Evolutionary conservation across 257 asterid genomes (phyloP).

Genomic region (Verbena officinalis): DNA sequence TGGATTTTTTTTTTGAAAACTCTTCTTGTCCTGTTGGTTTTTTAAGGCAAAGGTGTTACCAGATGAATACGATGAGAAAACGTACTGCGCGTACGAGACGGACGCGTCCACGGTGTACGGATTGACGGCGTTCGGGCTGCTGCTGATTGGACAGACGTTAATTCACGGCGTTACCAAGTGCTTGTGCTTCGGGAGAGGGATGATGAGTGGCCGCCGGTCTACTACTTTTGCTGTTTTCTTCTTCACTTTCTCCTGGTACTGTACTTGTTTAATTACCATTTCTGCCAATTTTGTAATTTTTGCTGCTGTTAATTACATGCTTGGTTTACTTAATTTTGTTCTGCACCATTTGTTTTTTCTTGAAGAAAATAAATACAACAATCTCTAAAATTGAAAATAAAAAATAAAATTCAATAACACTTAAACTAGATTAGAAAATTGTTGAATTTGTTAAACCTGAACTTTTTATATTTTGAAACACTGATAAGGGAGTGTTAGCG

Average conservation of each 20-base stretch:
- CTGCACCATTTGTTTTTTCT: no score
- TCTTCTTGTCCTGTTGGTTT: neutral
- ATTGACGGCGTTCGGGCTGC: constrained; percentile 86
- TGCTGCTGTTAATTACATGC: constrained; percentile 15
- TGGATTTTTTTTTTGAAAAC: neutral
- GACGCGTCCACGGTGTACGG: constrained; percentile 98
- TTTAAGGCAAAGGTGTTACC: constrained; percentile 83
- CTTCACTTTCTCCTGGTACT: constrained; percentile 83
- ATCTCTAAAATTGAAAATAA: no score
- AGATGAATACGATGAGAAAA: constrained; percentile 86
- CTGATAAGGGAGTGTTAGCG: no score
- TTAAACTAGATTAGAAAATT: no score
- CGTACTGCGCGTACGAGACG: constrained; percentile 73
- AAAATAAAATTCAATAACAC: no score
- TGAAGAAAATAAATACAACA: no score
- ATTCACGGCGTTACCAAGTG: constrained; percentile 90
- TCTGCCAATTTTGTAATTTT: constrained; percentile 11
- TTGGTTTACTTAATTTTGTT: no score
- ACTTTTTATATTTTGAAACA: no score
- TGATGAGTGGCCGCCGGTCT: constrained; percentile 64
- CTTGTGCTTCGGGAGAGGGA: constrained; percentile 82
- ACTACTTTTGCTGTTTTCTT: constrained; percentile 65
- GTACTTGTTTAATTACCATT: no score
- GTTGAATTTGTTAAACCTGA: no score
- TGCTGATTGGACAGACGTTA: constrained; percentile 70